Percentiles rank a stretch among this genome's conserved stretches.
Evolutionary conservation across 2,329 filamentous ascomycete genomes (phyloP).

Genomic region (Parastagonospora nodorum): DNA sequence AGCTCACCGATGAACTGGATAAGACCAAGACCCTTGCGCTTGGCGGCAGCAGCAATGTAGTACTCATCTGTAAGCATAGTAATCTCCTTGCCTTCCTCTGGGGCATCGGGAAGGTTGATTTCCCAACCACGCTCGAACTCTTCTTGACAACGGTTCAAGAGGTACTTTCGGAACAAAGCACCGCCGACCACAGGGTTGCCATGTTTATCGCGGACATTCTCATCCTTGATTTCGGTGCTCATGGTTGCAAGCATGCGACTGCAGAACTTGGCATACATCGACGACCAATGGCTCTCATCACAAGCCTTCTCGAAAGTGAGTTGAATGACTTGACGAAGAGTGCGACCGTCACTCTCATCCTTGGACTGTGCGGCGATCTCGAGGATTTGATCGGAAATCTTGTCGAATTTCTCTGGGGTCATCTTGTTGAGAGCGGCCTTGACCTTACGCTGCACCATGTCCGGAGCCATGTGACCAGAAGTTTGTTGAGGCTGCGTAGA

Average conservation of each 20-base stretch:
- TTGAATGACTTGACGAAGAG: conserved; percentile 95
- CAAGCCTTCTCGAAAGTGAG: conserved; percentile 99
- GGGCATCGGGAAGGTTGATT: conserved; percentile 77
- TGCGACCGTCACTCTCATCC: conserved; percentile 91
- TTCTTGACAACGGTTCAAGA: conserved; percentile 97
- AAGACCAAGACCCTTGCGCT: conserved; percentile 94
- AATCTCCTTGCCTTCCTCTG: conserved; percentile 80
- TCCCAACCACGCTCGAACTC: conserved; percentile 99
- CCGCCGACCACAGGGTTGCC: conserved; percentile 89
- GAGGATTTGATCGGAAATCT: conserved; percentile 91
- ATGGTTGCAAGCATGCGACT: conserved; percentile 92
- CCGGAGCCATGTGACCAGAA: conserved; percentile 72
- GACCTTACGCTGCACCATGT: conserved; percentile 97
- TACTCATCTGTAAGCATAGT: conserved; percentile 94
- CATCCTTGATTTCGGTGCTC: conserved; percentile 86
- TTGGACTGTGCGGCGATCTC: conserved; percentile 93
- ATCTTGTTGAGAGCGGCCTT: conserved; percentile 99
- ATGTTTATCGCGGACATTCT: conserved; percentile 89
- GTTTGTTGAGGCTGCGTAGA: conserved; percentile 37
- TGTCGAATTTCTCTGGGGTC: conserved; percentile 98
- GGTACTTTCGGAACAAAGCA: conserved; percentile 95
- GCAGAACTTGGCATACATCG: conserved; percentile 99
- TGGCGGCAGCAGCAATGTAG: conserved; percentile 89
- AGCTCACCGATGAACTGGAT: conserved; percentile 99
- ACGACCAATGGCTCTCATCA: conserved; percentile 97